These are phyloP conservation scores for Globisporangium paddicum DNA, from an alignment of 352 stramenopile species.

Conservation along the genomic window DNA sequence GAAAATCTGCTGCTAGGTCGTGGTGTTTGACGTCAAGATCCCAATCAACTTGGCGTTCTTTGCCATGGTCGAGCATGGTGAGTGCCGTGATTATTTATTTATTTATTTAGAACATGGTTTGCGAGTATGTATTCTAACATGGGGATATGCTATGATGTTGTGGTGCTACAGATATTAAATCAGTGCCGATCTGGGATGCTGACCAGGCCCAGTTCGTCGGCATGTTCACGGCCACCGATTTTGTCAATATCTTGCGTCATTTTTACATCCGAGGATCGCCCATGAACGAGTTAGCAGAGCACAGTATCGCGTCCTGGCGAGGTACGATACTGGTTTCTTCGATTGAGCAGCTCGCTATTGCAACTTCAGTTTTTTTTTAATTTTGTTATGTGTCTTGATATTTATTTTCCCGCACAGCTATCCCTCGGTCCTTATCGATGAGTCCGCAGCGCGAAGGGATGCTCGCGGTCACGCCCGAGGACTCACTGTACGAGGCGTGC, in stretches of 20 bases:
- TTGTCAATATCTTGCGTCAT: constrained; percentile 96
- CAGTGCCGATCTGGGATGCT: constrained; percentile 96
- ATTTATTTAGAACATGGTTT: neutral
- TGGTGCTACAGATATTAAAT: constrained; percentile 91
- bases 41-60: constrained; percentile 99
- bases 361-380: neutral
- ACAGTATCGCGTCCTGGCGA: constrained; percentile 85
- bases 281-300: constrained; percentile 84
- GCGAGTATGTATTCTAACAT: neutral
- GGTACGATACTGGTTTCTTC: constrained; percentile 23
- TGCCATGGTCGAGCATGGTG: constrained; percentile 98
- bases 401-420: constrained; percentile 71
- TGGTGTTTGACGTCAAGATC: constrained; percentile 99
- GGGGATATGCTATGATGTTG: neutral
- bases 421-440: constrained; percentile 80
- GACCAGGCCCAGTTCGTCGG: constrained; percentile 94
- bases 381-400: neutral
- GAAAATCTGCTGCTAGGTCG: constrained; percentile 42
- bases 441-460: constrained; percentile 54
- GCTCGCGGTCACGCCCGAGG: constrained; percentile 83
- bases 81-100: constrained; percentile 11
- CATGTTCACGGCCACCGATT: constrained; percentile 97
- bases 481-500: constrained; percentile 89
- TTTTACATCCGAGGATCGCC: constrained; percentile 91
- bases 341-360: neutral